phyloP scores from a whole-genome alignment of 83 land plant species.

The Picea engelmannii region DNA sequence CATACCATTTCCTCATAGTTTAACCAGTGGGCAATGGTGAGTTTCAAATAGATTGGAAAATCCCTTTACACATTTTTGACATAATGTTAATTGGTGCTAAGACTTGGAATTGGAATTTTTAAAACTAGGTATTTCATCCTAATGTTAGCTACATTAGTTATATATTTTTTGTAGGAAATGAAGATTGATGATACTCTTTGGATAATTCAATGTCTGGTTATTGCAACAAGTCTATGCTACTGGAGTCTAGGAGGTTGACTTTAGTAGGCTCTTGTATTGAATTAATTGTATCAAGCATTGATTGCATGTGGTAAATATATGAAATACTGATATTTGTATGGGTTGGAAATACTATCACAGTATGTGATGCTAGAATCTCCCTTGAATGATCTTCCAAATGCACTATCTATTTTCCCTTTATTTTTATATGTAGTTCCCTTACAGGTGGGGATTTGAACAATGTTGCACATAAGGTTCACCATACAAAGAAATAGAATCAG shows the following conservation, averaged over 20 bases:
- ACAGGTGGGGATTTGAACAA: too few species aligned
- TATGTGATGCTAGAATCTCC: constrained; percentile 52
- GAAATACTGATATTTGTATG: constrained; percentile 18
- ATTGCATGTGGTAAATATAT: constrained; percentile 16
- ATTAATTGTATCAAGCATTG: constrained; percentile 33
- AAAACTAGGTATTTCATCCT: constrained; percentile 9
- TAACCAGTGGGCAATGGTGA: neutral
- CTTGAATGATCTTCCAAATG: constrained; percentile 16
- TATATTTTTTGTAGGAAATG: constrained; percentile 6
- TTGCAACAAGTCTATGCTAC: constrained; percentile 13
- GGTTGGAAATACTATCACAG: constrained; percentile 44
- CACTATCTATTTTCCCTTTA: constrained; percentile 11
- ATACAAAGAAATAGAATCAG: too few species aligned
- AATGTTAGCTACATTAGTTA: constrained; percentile 7
- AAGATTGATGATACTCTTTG: constrained; percentile 7
- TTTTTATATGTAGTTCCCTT: too few species aligned
- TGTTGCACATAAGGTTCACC: too few species aligned
- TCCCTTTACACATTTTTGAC: neutral
- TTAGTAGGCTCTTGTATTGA: constrained; percentile 38
- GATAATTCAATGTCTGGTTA: constrained; percentile 16
- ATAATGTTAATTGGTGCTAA: neutral
- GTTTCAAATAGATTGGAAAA: constrained; percentile 11
- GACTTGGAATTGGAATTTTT: neutral
- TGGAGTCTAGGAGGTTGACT: constrained; percentile 26
- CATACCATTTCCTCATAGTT: too few species aligned